Percentiles rank a stretch among this genome's conserved stretches.
Evolutionary conservation across 1,284 basidiomycete species (phyloP).

Genomic region (Ganoderma lucidum): DNA sequence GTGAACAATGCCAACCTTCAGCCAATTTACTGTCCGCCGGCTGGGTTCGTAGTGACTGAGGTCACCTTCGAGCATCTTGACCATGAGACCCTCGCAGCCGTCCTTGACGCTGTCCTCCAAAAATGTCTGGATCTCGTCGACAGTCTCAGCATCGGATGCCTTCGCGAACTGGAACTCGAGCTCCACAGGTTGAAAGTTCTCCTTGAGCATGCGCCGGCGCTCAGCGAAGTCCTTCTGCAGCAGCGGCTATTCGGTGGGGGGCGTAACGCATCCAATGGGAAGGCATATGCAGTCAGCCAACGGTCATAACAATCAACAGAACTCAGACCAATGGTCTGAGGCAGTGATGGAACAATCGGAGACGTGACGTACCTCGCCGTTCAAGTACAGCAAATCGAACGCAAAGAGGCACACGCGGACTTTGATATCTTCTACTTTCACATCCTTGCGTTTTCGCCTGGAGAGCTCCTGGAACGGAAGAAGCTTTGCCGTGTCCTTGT

Average conservation of each 20-base stretch:
- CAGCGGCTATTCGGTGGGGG: constrained; percentile 60
- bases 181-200: constrained; percentile 85
- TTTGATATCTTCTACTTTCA: constrained; percentile 95
- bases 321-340: background rate
- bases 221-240: constrained; percentile 74
- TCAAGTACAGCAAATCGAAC: constrained; percentile 95
- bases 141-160: constrained; percentile 88
- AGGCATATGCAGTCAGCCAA: background rate
- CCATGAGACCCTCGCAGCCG: constrained; percentile 99
- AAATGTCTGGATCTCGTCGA: constrained; percentile 95
- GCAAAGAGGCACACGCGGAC: constrained; percentile 95
- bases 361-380: constrained; percentile 78
- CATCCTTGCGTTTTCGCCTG: constrained; percentile 96
- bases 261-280: background rate
- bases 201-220: constrained; percentile 78
- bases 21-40: constrained; percentile 95
- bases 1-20: constrained; percentile 73
- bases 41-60: constrained; percentile 97
- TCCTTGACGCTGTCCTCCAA: constrained; percentile 97
- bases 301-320: background rate
- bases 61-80: constrained; percentile 95
- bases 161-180: constrained; percentile 96
- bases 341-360: background rate
- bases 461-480: constrained; percentile 99
- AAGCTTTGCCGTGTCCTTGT: constrained; percentile 82